Percentiles rank a stretch among this genome's conserved stretches.
Evolutionary conservation across 352 stramenopile species (phyloP).

Genomic region (Pythium dissotocum): DNA sequence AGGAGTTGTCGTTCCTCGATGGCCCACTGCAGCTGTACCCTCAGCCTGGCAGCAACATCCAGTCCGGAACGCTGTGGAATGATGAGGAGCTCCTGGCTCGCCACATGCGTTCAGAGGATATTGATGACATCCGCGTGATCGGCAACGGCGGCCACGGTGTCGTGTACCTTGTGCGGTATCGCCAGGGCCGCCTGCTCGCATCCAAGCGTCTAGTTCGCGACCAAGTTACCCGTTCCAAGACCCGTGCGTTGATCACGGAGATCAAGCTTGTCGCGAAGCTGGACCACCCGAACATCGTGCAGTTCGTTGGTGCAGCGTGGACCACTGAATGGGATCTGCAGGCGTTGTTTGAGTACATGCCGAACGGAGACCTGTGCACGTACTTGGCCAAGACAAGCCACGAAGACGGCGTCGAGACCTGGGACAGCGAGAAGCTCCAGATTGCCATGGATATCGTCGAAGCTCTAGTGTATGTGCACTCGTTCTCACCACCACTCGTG

Average conservation of each 20-base stretch:
- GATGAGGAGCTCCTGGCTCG: slow-evolving; percentile 19
- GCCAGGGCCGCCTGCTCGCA: slow-evolving; percentile 4
- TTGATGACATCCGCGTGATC: slow-evolving; percentile 20
- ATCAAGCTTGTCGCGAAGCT: slow-evolving; percentile 40
- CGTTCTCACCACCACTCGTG: slow-evolving; percentile 39
- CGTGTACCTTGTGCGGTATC: slow-evolving; percentile 18
- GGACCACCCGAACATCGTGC: slow-evolving; percentile 38
- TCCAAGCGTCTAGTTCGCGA: slow-evolving; percentile 20
- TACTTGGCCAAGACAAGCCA: slow-evolving; percentile 21
- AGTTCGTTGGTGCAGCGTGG: slow-evolving; percentile 40
- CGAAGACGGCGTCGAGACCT: slow-evolving; percentile 18
- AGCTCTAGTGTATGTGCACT: slow-evolving; percentile 45
- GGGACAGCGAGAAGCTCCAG: slow-evolving; percentile 32
- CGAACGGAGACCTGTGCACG: slow-evolving; percentile 21
- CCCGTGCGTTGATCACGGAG: slow-evolving; percentile 31
- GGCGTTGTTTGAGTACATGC: slow-evolving; percentile 21
- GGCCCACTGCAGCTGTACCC: neutral
- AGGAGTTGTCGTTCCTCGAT: neutral
- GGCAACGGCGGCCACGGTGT: slow-evolving; percentile 15
- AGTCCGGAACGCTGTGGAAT: slow-evolving; percentile 11
- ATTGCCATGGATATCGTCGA: slow-evolving; percentile 44
- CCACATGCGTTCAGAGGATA: slow-evolving; percentile 5
- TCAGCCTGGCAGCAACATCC: too few relatives aligned
- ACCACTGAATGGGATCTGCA: slow-evolving; percentile 28
- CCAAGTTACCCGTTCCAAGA: slow-evolving; percentile 19